Conservation (phyloP, 164 flowering plant genomes). For the Litsea cubeba region DNA sequence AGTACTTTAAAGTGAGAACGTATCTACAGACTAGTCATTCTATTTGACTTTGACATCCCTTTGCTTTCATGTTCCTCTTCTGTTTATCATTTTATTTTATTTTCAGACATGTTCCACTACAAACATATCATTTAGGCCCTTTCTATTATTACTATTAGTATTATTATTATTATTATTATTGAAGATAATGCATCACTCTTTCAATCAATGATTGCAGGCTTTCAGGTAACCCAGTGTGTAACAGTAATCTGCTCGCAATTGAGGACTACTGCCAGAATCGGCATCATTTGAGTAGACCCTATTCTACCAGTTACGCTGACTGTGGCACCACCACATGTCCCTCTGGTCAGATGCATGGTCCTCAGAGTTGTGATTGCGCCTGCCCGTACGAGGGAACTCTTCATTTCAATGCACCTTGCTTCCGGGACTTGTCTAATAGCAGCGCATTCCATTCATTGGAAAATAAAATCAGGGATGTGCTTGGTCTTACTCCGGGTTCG, state of each 20-base stretch:
- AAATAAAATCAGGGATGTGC: slow-evolving; percentile 53
- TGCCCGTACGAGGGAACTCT: slow-evolving; percentile 72
- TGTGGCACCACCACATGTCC: slow-evolving; percentile 51
- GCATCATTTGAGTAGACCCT: slow-evolving; percentile 26
- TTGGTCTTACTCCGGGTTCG: slow-evolving; percentile 68
- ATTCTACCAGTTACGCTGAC: slow-evolving; percentile 60
- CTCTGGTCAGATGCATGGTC: slow-evolving; percentile 46
- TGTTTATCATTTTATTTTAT: no score
- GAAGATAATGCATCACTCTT: neutral
- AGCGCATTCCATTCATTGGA: slow-evolving; percentile 57
- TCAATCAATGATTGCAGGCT: slow-evolving; percentile 32
- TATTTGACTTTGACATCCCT: no score
- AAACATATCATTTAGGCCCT: no score
- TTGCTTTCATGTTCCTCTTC: neutral
- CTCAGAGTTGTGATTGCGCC: slow-evolving; percentile 80
- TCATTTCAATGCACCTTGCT: slow-evolving; percentile 69
- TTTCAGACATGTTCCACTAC: no score
- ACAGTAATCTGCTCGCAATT: slow-evolving; percentile 15
- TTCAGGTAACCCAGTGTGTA: slow-evolving; percentile 76
- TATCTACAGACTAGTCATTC: neutral
- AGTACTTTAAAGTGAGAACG: slow-evolving; percentile 49
- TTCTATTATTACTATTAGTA: no score
- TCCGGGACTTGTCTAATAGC: slow-evolving; percentile 61
- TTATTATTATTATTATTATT: neutral
- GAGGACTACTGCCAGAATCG: slow-evolving; percentile 51